phyloP scores from a whole-genome alignment of 2,329 filamentous ascomycete genomes.

The Xylaria hypoxylon region DNA sequence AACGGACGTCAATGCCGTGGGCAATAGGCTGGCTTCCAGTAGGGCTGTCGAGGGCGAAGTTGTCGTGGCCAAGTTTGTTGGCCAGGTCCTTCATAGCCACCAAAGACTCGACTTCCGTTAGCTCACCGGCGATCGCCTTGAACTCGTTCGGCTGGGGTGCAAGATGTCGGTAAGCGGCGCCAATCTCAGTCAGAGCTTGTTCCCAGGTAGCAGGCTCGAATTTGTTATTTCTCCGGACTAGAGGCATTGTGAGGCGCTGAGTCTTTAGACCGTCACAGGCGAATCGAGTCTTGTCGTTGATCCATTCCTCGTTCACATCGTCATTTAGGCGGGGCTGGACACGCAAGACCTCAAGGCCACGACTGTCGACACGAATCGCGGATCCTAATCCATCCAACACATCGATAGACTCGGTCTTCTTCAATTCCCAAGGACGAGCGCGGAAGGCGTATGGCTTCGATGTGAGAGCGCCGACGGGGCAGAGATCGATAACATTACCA shows the following conservation, averaged over 20 bases:
- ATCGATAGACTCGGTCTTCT: conserved; percentile 95
- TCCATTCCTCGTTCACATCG: conserved; percentile 99
- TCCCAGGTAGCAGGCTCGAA: conserved; percentile 96
- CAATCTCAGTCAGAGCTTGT: conserved; percentile 90
- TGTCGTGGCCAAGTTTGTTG: conserved; percentile 96
- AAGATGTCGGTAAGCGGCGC: conserved; percentile 80
- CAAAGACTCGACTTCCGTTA: conserved; percentile 91
- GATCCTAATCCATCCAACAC: conserved; percentile 93
- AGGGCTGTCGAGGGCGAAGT: conserved; percentile 91
- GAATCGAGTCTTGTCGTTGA: conserved; percentile 97
- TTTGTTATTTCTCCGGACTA: conserved; percentile 88
- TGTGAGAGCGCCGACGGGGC: conserved; percentile 94
- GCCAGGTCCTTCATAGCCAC: conserved; percentile 97
- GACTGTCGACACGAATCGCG: conserved; percentile 92
- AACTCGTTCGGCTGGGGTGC: conserved; percentile 92
- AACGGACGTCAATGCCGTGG: conserved; percentile 92
- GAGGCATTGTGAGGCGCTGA: conserved; percentile 90
- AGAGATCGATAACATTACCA: conserved; percentile 97
- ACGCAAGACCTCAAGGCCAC: conserved; percentile 96
- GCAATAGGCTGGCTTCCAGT: conserved; percentile 84
- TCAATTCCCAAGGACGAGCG: conserved; percentile 95
- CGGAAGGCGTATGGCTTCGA: conserved; percentile 99
- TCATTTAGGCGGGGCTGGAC: conserved; percentile 93
- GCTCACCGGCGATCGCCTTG: conserved; percentile 91
- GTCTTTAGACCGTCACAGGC: conserved; percentile 97